Base-by-base conservation (phyloP, 2,329 filamentous ascomycete genomes). In the Leptoxyphium fumago region DNA sequence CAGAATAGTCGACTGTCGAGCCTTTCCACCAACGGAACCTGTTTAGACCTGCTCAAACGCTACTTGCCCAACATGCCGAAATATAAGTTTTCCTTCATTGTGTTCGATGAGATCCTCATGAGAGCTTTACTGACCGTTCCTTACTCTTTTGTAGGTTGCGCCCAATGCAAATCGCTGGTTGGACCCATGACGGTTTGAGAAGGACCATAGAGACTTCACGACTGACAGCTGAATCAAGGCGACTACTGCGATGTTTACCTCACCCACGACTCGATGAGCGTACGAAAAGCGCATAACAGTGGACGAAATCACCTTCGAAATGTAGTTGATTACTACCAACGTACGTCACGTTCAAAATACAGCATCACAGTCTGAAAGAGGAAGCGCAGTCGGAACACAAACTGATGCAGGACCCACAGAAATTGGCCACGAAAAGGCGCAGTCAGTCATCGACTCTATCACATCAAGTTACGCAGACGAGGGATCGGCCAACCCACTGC, bases 201-300 rank as follows among this genome's bases (percentile, higher is more conserved):
- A 38, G 13, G 34, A 38, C 34, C 3, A 6, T 4, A n/a, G 8
- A n/a, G 34, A 38, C 34, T 3, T 38, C 34, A n/a, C 34, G 13
- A n/a, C 17, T 17, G 13, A 38, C 13, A n/a, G 34, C 34, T n/a
- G 13, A 18, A 4, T 21, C 13, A 17, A 40, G 38, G 88, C 74
- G 91, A 98, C 66, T 98, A 98, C 69, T 98, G 91, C 77, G 91
- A 98, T 82, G 91, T 98, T 66, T 98, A 98, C 75, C 83, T 98
- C 57, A 98, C 91, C 54, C 91, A 98, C 75, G 91, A 98, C 74
- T 94, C 87, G 39, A 96, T 96, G 89, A 94, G 87, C 68, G 91
- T 98, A 67, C 88, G 91, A 58, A 96, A 96, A 71, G 91, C 91
- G 41, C 91, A 98, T 68, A 98, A 98, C 72, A 83, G 79, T 62